Conservation (phyloP, 495 filamentous ascomycete genomes). For the Saxophila tyrrhenica region DNA sequence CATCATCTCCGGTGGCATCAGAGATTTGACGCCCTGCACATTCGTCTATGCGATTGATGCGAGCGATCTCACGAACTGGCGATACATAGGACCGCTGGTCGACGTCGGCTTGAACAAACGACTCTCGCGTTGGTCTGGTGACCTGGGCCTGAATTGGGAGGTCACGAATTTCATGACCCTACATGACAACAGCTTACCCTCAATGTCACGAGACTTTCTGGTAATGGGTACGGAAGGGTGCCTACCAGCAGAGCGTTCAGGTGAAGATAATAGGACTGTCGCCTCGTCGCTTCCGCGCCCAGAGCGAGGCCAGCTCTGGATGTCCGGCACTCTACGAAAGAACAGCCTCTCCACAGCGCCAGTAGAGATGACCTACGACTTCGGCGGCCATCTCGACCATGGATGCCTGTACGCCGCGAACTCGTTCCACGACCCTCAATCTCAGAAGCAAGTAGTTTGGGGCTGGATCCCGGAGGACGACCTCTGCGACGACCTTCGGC, state of each 20-base stretch:
- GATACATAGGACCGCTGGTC: not conserved
- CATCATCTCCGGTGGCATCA: not conserved
- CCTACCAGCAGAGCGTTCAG: not conserved
- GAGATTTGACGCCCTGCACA: not conserved
- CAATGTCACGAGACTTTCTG: not conserved
- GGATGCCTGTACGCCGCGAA: not conserved
- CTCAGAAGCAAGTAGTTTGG: not conserved
- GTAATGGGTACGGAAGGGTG: slow-evolving; percentile 1
- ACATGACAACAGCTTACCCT: not conserved
- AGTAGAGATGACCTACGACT: slow-evolving; percentile 1
- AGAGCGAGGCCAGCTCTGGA: not conserved
- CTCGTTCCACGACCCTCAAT: not conserved
- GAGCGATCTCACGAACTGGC: not conserved
- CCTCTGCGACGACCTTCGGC: not conserved
- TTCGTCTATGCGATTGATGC: slow-evolving; percentile 1
- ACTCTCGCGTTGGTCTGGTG: slow-evolving; percentile 1
- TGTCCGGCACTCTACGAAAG: slow-evolving; percentile 1
- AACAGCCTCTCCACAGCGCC: not conserved
- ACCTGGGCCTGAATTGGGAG: slow-evolving; percentile 1
- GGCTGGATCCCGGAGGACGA: slow-evolving; percentile 5
- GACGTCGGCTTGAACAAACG: not conserved
- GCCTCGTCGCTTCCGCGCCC: not conserved
- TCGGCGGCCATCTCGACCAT: slow-evolving; percentile 1
- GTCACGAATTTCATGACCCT: slow-evolving; percentile 1
- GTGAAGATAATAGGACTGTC: not conserved